Evolutionary conservation across 768 basidiomycete species (phyloP).

Genomic region (Mycena pura): DNA sequence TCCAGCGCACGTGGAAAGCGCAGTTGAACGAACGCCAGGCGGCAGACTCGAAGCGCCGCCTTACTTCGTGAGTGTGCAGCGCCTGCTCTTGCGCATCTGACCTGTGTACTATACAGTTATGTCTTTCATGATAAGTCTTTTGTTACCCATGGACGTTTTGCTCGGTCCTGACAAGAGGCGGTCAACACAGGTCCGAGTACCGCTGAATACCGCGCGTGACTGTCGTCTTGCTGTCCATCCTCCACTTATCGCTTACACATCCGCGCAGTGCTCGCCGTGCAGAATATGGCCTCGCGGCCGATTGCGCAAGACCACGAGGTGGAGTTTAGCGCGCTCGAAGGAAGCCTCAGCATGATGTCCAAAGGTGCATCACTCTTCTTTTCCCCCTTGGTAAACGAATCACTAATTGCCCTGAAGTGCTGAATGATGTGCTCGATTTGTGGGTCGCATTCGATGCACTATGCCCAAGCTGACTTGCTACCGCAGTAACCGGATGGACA

Average conservation of each 20-base stretch:
- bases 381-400: not conserved
- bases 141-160: not conserved
- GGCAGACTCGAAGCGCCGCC: constrained; percentile 46
- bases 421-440: constrained; percentile 73
- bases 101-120: constrained; percentile 37
- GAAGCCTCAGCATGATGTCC: constrained; percentile 75
- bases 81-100: constrained; percentile 42
- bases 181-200: constrained; percentile 60
- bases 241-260: not conserved
- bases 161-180: not conserved
- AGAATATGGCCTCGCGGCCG: constrained; percentile 73
- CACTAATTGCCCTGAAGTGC: constrained; percentile 42
- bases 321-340: constrained; percentile 76
- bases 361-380: constrained; percentile 50
- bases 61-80: constrained; percentile 36
- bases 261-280: constrained; percentile 64
- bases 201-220: constrained; percentile 62
- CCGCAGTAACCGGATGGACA: constrained; percentile 70
- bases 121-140: constrained; percentile 38
- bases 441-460: constrained; percentile 25
- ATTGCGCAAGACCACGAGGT: constrained; percentile 68
- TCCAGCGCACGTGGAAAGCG: constrained; percentile 42
- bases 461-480: not conserved
- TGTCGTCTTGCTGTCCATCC: not conserved
- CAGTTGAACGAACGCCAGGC: constrained; percentile 59